Base-by-base conservation (phyloP, 345 rosid genomes). In the Citrus reticulata region DNA sequence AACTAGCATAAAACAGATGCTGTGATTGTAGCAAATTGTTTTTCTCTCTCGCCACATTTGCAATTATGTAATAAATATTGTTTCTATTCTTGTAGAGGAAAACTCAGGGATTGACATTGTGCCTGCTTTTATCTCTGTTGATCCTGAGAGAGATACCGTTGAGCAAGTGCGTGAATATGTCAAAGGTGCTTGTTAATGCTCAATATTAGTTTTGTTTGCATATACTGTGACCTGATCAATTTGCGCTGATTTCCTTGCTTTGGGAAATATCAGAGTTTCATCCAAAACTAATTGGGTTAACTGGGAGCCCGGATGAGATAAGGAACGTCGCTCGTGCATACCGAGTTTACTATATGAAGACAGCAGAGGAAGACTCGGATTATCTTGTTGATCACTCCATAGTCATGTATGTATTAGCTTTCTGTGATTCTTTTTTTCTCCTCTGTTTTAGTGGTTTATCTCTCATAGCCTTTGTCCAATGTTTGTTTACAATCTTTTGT, bases 361-460 rank as follows among this genome's bases (percentile, higher is more conserved):
- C 98, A 2, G 92, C 84, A 25, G 99, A 92, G 80, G 98, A 96
- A 88, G 98, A 94, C 84, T 93, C 97, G 4, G 99, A 96, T 85
- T 96, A 96, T 86, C 99, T 94, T 57, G 98, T 94, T 61, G 99
- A 96, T 87, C 99, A 94, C 90, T 94, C 98, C 77, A 94, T 96
- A 60, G 94, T 96, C 87, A 94, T 91, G 98, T 94, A 92, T 5
- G 91, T 84, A 20, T 71, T 49, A 68, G 54, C 76, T 51, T 78
- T 75, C 54, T 74, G 11, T 10, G 24, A 39, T n/a, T 54, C n/a
- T 16, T 64, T 30, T 8, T 6, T 34, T 17, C 2, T 34, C 4
- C 16, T 32, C 17, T 6, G 27, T 54, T 34, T 49, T 24, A 67
- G 34, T 35, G 72, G 27, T 67, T 67, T 34, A 1, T 74, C 51